Base-by-base conservation (phyloP, 1,139 yeast genomes). In the Saccharomycopsis phalli region DNA sequence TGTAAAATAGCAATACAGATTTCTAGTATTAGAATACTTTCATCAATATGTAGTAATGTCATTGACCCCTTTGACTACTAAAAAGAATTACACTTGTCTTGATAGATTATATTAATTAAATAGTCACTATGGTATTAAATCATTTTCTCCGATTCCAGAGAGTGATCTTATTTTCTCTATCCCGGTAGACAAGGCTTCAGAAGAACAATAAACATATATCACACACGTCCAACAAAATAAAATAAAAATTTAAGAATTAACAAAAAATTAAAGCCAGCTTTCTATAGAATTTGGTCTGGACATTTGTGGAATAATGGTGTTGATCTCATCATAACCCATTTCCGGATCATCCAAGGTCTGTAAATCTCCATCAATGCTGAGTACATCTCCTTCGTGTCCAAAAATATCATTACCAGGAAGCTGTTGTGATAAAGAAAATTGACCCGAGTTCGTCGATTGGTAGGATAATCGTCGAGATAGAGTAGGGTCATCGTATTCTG, bases 1-100 rank as follows among this genome's bases (percentile, higher is more conserved):
- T 84, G 35, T 42, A 34, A 22, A 22, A 22, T 22, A 22, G 25
- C 10, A 22, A 22, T 22, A 22, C 25, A 22, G 6, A n/a, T n/a
- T n/a, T n/a, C n/a, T n/a, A n/a, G n/a, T n/a, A n/a, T n/a, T n/a
- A n/a, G n/a, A n/a, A n/a, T n/a, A n/a, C n/a, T n/a, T n/a, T n/a
- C n/a, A n/a, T n/a, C n/a, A n/a, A n/a, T n/a, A n/a, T n/a, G n/a
- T n/a, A n/a, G n/a, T n/a, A n/a, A n/a, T n/a, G n/a, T n/a, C n/a
- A n/a, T n/a, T n/a, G n/a, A n/a, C n/a, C n/a, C n/a, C n/a, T n/a
- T n/a, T n/a, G n/a, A n/a, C n/a, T n/a, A n/a, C n/a, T n/a, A n/a
- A n/a, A n/a, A n/a, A n/a, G n/a, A n/a, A n/a, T n/a, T n/a, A n/a
- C n/a, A n/a, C n/a, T n/a, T n/a, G n/a, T n/a, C n/a, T n/a, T n/a